These are phyloP conservation scores for Eustoma russellianum DNA, from an alignment of 257 asterid species.

Conservation along the genomic window DNA sequence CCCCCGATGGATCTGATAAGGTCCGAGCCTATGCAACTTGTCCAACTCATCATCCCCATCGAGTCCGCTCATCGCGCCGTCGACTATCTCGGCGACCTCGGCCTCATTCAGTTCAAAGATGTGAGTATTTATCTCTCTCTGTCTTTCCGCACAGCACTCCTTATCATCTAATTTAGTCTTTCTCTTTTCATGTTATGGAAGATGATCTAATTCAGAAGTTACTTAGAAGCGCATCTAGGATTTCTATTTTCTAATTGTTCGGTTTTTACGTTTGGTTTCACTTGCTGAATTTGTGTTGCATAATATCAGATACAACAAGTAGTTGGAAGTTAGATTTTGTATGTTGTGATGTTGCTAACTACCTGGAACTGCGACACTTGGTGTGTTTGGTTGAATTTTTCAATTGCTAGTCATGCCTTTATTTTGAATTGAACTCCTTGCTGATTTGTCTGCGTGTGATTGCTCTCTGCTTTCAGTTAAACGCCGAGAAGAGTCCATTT, in stretches of 20 bases:
- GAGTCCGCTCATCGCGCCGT: conserved; percentile 83
- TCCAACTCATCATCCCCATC: conserved; percentile 84
- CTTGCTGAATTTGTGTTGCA: too few species aligned
- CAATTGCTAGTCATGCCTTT: not conserved
- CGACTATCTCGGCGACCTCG: conserved; percentile 81
- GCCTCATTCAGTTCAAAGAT: conserved; percentile 82
- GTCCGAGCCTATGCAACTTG: conserved; percentile 92
- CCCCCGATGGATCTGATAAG: conserved; percentile 98
- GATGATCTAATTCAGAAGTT: too few species aligned
- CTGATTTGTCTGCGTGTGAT: conserved; percentile 3
- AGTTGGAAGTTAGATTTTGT: too few species aligned
- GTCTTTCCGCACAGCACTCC: not conserved
- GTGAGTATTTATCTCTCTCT: conserved; percentile 23
- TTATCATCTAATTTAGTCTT: too few species aligned
- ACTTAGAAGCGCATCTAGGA: too few species aligned
- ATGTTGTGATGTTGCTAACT: not conserved
- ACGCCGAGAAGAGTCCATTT: conserved; percentile 93
- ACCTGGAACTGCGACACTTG: too few species aligned
- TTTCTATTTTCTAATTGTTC: too few species aligned
- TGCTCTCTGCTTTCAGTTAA: conserved; percentile 54
- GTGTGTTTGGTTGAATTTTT: not conserved
- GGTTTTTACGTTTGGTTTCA: too few species aligned
- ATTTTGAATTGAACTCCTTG: not conserved
- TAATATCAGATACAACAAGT: too few species aligned
- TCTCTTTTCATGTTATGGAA: too few species aligned